These are phyloP conservation scores for Pleurotus platypus DNA, from an alignment of 768 basidiomycete genomes.

Conservation along the genomic window DNA sequence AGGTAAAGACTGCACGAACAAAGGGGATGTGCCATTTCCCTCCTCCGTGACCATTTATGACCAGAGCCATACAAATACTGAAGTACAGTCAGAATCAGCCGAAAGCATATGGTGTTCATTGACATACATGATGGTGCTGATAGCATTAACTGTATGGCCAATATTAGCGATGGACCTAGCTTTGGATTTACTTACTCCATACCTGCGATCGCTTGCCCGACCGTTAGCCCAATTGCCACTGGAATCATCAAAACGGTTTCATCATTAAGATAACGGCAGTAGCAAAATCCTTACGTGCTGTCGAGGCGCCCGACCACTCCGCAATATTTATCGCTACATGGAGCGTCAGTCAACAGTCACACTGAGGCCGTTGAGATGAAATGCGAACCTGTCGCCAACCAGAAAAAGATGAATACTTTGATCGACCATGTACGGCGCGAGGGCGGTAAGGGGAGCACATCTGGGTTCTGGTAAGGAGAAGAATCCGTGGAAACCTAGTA, in stretches of 20 bases:
- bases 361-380: not conserved
- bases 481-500: conserved; percentile 21
- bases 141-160: conserved; percentile 3
- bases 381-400: conserved; percentile 24
- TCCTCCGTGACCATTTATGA: conserved; percentile 24
- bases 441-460: conserved; percentile 23
- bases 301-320: conserved; percentile 28
- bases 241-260: not conserved
- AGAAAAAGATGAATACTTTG: conserved; percentile 26
- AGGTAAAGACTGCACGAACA: too few species aligned
- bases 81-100: not conserved
- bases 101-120: not conserved
- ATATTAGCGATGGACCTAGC: not conserved
- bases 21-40: conserved; percentile 29
- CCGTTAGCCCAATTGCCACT: conserved; percentile 26
- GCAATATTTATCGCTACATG: conserved; percentile 26
- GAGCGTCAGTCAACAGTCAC: not conserved
- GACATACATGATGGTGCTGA: conserved; percentile 10
- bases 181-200: not conserved
- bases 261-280: not conserved
- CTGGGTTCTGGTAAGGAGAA: conserved; percentile 24
- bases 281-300: conserved; percentile 16
- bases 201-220: conserved; percentile 23
- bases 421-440: conserved; percentile 24
- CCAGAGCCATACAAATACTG: conserved; percentile 23